Base-by-base conservation (phyloP, 495 filamentous ascomycete genomes). In the Recurvomyces mirabilis region DNA sequence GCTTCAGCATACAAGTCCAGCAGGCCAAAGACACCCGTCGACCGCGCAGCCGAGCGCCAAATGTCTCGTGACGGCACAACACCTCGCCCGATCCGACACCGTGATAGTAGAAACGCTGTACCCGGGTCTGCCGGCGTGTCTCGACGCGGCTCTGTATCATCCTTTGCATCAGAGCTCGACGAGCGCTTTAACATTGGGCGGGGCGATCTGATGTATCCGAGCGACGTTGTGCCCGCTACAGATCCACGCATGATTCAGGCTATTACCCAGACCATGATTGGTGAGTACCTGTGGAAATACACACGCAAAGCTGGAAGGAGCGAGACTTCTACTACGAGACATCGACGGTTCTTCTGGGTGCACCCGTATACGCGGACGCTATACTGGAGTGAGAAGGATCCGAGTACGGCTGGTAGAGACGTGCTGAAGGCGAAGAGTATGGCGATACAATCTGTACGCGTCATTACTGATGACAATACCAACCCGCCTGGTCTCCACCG, bases 231-330 rank as follows among this genome's bases (percentile, higher is more conserved):
- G 24, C 72, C 45, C 7, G 38, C 70, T 26, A 94, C 87, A 0
- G 91, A 98, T 62, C 89, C 91, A 39, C 80, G 91, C 49, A 96
- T 98, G 87, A 96, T 98, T 46, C 89, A 96, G 68, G 91, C 91
- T 33, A 95, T 98, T 49, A 96, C 93, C 5, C 91, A 98, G 63
- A 98, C 91, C 10, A 98, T 98, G 91, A 96, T 96, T 57, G 91
- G 91, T 41, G 91, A 98, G 58, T 95, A 87, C 61, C 73, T 96
- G 13, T 98, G 91, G 91, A 98, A 98, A 58, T 98, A 98, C 63
- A 96, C 89, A 1, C 81, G 93, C 49, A 93, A 84, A 64, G 71
- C 87, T 46, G 88, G 87, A 14, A 79, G 88, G 4, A 79, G 76
- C 42, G 80, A 86, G 36, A 78, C 93, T 65, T 95, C 89, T 4